phyloP scores from a whole-genome alignment of 768 basidiomycete genomes.

The Suillus ampliporus region DNA sequence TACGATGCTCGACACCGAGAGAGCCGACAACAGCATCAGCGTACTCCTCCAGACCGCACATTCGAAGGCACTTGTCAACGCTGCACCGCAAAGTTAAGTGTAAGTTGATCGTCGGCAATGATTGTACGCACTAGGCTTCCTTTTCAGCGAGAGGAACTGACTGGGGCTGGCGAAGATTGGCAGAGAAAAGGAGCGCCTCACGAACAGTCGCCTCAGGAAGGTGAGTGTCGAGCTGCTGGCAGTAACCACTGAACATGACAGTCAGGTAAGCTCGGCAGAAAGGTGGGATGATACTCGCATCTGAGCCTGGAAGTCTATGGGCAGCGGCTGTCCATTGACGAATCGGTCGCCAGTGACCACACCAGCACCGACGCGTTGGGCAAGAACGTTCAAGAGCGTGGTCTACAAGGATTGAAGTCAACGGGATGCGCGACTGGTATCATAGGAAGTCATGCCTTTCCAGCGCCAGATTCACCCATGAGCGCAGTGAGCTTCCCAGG shows the following conservation, averaged over 20 bases:
- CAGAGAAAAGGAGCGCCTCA: conserved; percentile 77
- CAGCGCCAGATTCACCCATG: conserved; percentile 69
- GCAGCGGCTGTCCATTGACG: conserved; percentile 56
- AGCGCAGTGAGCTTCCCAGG: conserved; percentile 82
- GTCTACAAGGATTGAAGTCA: conserved; percentile 38
- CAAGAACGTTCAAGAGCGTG: conserved; percentile 59
- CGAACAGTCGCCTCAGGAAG: conserved; percentile 73
- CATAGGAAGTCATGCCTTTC: conserved; percentile 37
- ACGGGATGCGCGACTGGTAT: not conserved
- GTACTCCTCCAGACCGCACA: conserved; percentile 63
- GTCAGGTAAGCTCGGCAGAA: conserved; percentile 10
- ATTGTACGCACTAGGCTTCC: conserved; percentile 64
- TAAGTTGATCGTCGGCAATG: not conserved
- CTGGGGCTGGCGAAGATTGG: conserved; percentile 72
- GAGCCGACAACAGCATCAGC: conserved; percentile 65
- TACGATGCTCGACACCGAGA: conserved; percentile 49
- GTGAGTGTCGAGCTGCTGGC: conserved; percentile 84
- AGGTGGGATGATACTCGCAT: conserved; percentile 42
- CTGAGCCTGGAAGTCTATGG: conserved; percentile 64
- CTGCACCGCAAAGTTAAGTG: conserved; percentile 24
- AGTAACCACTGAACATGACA: conserved; percentile 61
- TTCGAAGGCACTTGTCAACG: conserved; percentile 56
- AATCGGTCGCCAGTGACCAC: conserved; percentile 54
- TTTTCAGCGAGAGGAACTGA: conserved; percentile 69
- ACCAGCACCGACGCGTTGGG: conserved; percentile 50